phyloP scores from a whole-genome alignment of 2,329 filamentous ascomycete genomes.

The Monosporascus sp. region DNA sequence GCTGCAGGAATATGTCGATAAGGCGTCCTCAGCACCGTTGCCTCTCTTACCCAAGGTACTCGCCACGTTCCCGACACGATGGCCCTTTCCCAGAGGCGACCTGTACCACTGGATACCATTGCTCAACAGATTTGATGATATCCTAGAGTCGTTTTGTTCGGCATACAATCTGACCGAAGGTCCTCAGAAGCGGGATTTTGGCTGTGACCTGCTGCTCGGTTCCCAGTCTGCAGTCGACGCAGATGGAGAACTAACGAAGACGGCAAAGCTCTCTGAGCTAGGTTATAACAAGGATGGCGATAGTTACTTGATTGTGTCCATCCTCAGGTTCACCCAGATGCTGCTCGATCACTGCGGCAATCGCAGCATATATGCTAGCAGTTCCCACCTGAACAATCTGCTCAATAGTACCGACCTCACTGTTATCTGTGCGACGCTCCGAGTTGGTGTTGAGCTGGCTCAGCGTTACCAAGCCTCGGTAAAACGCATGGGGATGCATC shows the following conservation, averaged over 20 bases:
- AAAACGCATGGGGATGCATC: constrained; percentile 64
- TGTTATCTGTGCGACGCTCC: constrained; percentile 71
- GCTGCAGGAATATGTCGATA: constrained; percentile 73
- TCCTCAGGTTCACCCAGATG: constrained; percentile 81
- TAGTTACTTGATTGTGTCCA: constrained; percentile 67
- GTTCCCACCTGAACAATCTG: constrained; percentile 79
- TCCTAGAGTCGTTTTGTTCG: constrained; percentile 75
- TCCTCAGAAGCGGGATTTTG: constrained; percentile 74
- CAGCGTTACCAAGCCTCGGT: constrained; percentile 89
- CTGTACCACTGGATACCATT: constrained; percentile 97
- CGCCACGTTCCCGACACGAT: constrained; percentile 74
- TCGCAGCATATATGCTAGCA: constrained; percentile 92
- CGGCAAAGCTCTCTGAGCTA: constrained; percentile 45
- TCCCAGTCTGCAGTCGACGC: constrained; percentile 48
- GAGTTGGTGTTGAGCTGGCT: constrained; percentile 78
- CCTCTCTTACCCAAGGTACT: constrained; percentile 74
- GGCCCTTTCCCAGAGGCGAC: constrained; percentile 93
- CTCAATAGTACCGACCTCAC: constrained; percentile 80
- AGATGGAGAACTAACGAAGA: constrained; percentile 42
- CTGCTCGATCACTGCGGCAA: constrained; percentile 95
- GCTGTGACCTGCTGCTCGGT: constrained; percentile 57
- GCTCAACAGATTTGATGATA: constrained; percentile 85
- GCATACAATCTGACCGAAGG: constrained; percentile 76
- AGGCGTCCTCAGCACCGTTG: constrained; percentile 62
- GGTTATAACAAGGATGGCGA: constrained; percentile 74